A percentile compares a stretch with the other conserved stretches of the same genome.
phyloP scores from a whole-genome alignment of 352 stramenopile genomes.

The Globisporangium apiculatum region DNA sequence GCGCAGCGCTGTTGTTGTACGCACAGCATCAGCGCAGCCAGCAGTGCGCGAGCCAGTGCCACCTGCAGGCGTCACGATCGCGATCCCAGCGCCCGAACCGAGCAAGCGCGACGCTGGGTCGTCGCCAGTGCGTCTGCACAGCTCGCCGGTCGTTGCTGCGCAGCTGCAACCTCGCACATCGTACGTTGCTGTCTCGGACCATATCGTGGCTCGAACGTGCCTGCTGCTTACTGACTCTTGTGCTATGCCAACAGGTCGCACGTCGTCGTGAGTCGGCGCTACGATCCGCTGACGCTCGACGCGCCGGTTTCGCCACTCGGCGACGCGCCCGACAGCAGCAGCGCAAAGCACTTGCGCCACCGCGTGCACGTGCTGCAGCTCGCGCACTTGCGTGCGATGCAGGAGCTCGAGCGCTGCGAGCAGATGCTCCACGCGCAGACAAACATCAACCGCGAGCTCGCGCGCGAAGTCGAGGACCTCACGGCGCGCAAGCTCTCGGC shows the following conservation, averaged over 20 bases:
- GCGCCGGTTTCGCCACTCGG: neutral
- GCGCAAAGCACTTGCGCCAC: constrained; percentile 58
- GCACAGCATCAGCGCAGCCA: constrained; percentile 2
- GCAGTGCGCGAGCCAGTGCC: constrained; percentile 11
- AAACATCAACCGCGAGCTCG: constrained; percentile 91
- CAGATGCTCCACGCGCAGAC: constrained; percentile 93
- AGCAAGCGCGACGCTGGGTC: constrained; percentile 57
- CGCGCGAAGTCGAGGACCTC: constrained; percentile 87
- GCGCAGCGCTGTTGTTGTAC: constrained; percentile 24
- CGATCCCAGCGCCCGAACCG: constrained; percentile 12
- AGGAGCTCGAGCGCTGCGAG: constrained; percentile 90
- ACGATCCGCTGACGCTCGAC: constrained; percentile 16
- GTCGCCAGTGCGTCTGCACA: constrained; percentile 38
- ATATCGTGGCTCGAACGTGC: too few species aligned
- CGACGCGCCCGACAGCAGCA: constrained; percentile 18
- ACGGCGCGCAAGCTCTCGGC: constrained; percentile 64
- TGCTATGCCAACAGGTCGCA: constrained; percentile 13
- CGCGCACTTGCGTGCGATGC: constrained; percentile 83
- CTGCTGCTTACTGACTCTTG: too few species aligned
- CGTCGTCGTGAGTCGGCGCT: constrained; percentile 25
- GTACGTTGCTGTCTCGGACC: neutral
- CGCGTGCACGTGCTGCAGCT: constrained; percentile 87
- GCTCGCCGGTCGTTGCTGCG: neutral
- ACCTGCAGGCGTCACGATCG: neutral
- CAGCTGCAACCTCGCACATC: neutral